Conservation (phyloP, 495 filamentous ascomycete genomes). For the Parathielavia hyrcaniae region DNA sequence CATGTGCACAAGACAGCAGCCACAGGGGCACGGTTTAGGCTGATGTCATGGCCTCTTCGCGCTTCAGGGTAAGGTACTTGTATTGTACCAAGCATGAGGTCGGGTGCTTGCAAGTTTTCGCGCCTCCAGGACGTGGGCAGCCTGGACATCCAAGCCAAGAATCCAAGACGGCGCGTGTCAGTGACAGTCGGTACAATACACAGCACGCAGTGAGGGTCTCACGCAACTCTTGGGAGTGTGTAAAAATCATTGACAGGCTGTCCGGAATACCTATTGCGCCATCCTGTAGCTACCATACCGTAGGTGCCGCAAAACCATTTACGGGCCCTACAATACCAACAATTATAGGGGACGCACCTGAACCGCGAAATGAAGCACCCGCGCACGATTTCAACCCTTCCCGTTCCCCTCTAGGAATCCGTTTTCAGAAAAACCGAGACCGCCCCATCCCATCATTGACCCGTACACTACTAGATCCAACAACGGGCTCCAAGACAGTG, state of each 20-base stretch:
- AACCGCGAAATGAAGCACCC: not conserved
- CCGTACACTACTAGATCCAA: constrained; percentile 6
- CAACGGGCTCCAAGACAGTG: constrained; percentile 1
- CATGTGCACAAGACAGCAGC: no score
- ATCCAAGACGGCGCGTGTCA: not conserved
- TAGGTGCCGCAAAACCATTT: constrained; percentile 8
- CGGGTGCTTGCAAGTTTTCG: no score
- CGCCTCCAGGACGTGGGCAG: no score
- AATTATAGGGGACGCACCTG: not conserved
- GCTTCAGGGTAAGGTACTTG: no score
- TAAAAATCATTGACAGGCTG: constrained; percentile 7
- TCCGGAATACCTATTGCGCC: no score
- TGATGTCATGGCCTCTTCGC: no score
- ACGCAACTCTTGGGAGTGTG: not conserved
- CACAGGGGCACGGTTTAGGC: no score
- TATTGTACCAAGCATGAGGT: no score
- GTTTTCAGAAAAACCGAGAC: not conserved
- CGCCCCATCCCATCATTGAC: constrained; percentile 1
- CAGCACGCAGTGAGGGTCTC: not conserved
- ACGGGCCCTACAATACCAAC: not conserved
- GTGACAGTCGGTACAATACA: not conserved
- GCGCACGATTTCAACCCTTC: not conserved
- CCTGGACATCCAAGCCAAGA: no score
- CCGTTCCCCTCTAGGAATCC: not conserved
- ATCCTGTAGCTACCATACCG: constrained; percentile 2